phyloP scores from a whole-genome alignment of 2,329 filamentous ascomycete species.

The Ciborinia camelliae region DNA sequence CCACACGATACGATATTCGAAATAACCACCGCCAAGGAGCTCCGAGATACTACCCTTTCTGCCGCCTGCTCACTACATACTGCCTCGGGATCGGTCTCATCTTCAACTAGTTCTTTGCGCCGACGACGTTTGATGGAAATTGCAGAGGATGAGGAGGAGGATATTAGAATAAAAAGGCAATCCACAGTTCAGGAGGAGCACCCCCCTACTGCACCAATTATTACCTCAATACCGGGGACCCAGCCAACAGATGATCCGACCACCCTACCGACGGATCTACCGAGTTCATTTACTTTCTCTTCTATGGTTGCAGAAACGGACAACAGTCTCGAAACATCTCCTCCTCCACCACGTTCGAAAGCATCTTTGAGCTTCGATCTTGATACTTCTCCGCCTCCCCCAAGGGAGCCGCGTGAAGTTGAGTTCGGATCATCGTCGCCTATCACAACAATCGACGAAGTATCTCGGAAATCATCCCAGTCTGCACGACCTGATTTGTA shows the following conservation, averaged over 20 bases:
- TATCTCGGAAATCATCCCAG: conserved; percentile 44
- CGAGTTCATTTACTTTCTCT: conserved; percentile 23
- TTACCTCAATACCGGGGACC: conserved; percentile 23
- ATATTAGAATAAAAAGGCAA: conserved; percentile 56
- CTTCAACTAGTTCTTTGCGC: conserved; percentile 76
- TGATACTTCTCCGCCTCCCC: conserved; percentile 20
- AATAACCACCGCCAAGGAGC: conserved; percentile 69
- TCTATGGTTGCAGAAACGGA: conserved; percentile 24
- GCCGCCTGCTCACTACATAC: conserved; percentile 87
- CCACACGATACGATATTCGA: conserved; percentile 84
- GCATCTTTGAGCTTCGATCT: conserved; percentile 13
- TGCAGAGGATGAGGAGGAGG: conserved; percentile 77
- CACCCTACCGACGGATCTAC: conserved; percentile 21
- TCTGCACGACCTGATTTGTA: conserved; percentile 51
- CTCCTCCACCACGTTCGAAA: conserved; percentile 28
- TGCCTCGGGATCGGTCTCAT: conserved; percentile 79
- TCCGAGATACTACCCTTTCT: conserved; percentile 84
- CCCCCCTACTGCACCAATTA: conserved; percentile 32
- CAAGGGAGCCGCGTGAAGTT: conserved; percentile 23
- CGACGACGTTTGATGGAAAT: conserved; percentile 83
- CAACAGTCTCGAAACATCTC: conserved; percentile 28
- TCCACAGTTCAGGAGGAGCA: conserved; percentile 50
- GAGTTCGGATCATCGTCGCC: conserved; percentile 26
- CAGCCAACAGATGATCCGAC: conserved; percentile 20
- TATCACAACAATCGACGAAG: conserved; percentile 27